These are phyloP conservation scores for Zea mays DNA, from an alignment of 176 grass and related monocot species.

Conservation along the genomic window DNA sequence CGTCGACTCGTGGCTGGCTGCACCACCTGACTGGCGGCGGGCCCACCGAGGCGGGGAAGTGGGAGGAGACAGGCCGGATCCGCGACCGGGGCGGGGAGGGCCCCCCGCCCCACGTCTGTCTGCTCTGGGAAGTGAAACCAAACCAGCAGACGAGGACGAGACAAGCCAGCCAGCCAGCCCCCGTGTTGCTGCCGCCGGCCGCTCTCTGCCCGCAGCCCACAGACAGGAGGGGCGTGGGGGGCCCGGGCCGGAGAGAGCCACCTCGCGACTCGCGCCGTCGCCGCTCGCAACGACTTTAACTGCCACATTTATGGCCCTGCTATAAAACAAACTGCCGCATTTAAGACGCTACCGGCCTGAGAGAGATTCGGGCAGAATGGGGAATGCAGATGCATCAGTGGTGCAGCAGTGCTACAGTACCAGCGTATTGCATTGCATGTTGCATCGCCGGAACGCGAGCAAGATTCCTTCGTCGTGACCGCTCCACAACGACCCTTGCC, in stretches of 20 bases:
- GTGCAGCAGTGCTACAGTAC: neutral
- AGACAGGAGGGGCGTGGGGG: neutral
- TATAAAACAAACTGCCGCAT: neutral
- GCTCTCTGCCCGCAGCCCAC: neutral
- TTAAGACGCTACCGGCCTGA: neutral
- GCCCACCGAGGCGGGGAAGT: slow-evolving; percentile 13
- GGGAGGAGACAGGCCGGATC: neutral
- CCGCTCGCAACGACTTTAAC: slow-evolving; percentile 52
- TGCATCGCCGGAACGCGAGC: no score
- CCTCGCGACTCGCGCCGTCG: neutral
- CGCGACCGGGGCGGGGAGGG: neutral
- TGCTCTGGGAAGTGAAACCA: neutral
- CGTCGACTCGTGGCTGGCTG: neutral
- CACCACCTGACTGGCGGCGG: neutral
- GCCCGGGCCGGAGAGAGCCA: neutral
- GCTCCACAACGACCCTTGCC: no score
- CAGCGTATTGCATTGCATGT: neutral
- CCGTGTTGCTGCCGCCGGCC: neutral
- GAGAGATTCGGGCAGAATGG: neutral
- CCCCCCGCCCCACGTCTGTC: neutral
- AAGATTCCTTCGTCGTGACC: no score
- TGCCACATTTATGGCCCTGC: slow-evolving; percentile 28
- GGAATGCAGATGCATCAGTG: neutral
- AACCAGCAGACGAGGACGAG: neutral
- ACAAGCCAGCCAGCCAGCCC: neutral